Evolutionary conservation across 2,329 filamentous ascomycete species (phyloP).

Genomic region (Fusarium subglutinans): DNA sequence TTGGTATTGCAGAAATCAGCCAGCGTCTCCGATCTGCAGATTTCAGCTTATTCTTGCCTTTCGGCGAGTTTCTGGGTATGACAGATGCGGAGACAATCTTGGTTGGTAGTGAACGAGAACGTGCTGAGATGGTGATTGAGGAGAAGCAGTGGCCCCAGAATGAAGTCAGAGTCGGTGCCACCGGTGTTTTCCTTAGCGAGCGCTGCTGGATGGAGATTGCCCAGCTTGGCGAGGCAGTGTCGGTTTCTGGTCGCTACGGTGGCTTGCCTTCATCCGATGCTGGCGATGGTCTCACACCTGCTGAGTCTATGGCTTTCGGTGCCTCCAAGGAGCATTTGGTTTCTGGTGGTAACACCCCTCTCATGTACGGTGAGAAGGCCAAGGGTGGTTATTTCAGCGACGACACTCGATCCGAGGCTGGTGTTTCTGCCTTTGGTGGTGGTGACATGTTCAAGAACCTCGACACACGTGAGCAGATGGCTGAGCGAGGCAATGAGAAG

Average conservation of each 20-base stretch:
- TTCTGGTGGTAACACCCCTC: slow-evolving; percentile 63
- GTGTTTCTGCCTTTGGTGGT: slow-evolving; percentile 86
- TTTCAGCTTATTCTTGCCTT: slow-evolving; percentile 94
- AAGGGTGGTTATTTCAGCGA: slow-evolving; percentile 87
- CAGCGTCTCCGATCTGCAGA: slow-evolving; percentile 92
- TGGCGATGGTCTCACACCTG: slow-evolving; percentile 69
- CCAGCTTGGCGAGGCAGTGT: slow-evolving; percentile 72
- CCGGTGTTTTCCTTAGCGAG: slow-evolving; percentile 95
- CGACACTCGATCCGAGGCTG: slow-evolving; percentile 90
- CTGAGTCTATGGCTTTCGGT: slow-evolving; percentile 68
- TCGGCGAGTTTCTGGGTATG: slow-evolving; percentile 92
- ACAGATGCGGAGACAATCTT: slow-evolving; percentile 85
- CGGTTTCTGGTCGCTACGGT: slow-evolving; percentile 54
- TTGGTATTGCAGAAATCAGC: slow-evolving; percentile 97
- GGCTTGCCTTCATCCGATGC: slow-evolving; percentile 60
- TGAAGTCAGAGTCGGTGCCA: slow-evolving; percentile 89
- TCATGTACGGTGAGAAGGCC: slow-evolving; percentile 77
- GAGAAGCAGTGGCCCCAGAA: slow-evolving; percentile 93
- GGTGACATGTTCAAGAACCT: slow-evolving; percentile 99
- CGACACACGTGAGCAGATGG: slow-evolving; percentile 92
- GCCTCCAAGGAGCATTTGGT: slow-evolving; percentile 69
- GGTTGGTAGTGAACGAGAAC: slow-evolving; percentile 91
- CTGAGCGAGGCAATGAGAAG: slow-evolving; percentile 93
- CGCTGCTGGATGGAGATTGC: slow-evolving; percentile 93
- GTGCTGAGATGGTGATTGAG: slow-evolving; percentile 89